Percentiles rank a stretch among this genome's conserved stretches.
Conservation (phyloP, 2,329 filamentous ascomycete species). For the Volutella citrinella region DNA sequence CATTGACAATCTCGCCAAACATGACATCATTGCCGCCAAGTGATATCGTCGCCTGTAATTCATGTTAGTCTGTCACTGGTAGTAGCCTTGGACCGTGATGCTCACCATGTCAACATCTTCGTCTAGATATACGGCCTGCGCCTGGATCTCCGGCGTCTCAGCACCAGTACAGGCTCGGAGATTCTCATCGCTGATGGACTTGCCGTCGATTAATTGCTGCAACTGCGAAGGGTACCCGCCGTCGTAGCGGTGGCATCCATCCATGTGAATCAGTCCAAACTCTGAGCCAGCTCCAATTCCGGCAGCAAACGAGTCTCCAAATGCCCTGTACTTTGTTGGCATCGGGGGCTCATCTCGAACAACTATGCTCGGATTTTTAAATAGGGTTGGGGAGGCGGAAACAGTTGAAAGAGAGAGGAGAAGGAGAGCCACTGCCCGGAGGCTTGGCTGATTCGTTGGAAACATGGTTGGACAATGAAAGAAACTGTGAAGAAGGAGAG, state of each 20-base stretch:
- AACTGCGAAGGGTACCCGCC: neutral
- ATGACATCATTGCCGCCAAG: slow-evolving; percentile 1
- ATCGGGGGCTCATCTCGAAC: neutral
- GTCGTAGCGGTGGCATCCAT: slow-evolving; percentile 5
- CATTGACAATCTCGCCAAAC: slow-evolving; percentile 2
- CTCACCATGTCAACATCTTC: neutral
- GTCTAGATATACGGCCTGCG: neutral
- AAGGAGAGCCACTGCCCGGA: neutral
- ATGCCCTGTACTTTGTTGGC: neutral
- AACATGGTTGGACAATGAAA: too few species aligned
- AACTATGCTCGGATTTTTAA: neutral
- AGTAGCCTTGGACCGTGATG: neutral
- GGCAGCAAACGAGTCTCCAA: slow-evolving; percentile 2
- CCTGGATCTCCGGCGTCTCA: neutral
- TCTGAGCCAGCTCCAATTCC: slow-evolving; percentile 4
- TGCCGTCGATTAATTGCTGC: neutral
- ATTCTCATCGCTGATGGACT: neutral
- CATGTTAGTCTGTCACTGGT: too few species aligned
- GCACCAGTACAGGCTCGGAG: neutral
- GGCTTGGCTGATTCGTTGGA: too few species aligned
- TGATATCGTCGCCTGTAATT: too few species aligned
- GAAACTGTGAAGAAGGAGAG: too few species aligned
- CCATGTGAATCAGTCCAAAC: slow-evolving; percentile 1
- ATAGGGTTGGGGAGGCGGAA: neutral
- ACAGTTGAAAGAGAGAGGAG: neutral